Base-by-base conservation (phyloP, 176 grass and related monocot genomes). In the Aegilops tauschii region DNA sequence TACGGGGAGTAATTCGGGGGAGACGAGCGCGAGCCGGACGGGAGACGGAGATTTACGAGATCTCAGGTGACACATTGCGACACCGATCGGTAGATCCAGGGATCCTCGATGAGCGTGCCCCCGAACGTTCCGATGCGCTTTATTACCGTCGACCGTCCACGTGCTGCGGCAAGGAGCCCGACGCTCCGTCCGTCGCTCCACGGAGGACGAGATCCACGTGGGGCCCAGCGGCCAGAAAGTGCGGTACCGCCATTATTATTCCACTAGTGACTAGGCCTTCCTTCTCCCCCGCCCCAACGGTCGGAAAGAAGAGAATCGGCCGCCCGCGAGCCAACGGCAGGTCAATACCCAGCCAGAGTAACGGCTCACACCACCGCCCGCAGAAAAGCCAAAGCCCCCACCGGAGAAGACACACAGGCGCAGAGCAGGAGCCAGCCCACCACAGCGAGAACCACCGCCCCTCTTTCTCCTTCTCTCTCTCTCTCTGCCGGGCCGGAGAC, bases 201-300 rank as follows among this genome's bases (percentile, higher is more conserved):
- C 31, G 3, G 16, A 20, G 2, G 31, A 9, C 17, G 67, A 47
- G 62, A 69, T 63, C 49, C n/a, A 44, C 16, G 47, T 5, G 74
- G 67, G 80, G 7, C 35, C 82, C 27, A 5, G n/a, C 6, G 59
- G 62, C 66, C 5, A 18, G 72, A 42, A 50, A 25, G 79, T 66
- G 12, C 3, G 44, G 3, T 37, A 25, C n/a, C 21, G 0, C 34
- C 61, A 77, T 64, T 77, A 69, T 81, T 81, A 25, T 80, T 70
- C 42, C 42, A 44, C 39, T 9, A 9, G 18, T 44, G 40, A 27
- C 37, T 37, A 42, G 56, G 64, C 64, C 2, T n/a, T n/a, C 23
- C 72, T 30, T 61, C 29, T 47, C 31, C 42, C 10, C 49, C 49
- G 1, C 49, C 80, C 78, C 89, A 92, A 94, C 90, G 92, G 90